Conservation (phyloP, 805 yeast species). For the Candida jianshihensis region DNA sequence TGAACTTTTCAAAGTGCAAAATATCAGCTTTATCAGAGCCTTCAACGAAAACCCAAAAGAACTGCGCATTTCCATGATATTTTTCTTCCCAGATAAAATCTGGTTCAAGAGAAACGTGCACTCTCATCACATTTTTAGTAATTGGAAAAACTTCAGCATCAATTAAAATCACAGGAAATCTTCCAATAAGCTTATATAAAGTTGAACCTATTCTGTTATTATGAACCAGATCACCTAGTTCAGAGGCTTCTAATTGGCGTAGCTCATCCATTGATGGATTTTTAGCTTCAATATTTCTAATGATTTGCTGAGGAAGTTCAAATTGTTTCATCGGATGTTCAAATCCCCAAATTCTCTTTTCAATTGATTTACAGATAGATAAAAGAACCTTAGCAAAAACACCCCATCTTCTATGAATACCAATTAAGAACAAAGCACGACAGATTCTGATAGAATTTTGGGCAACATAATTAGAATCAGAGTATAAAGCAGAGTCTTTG, state of each 20-base stretch:
- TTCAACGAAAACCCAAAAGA: conserved; percentile 91
- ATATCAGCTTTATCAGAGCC: conserved; percentile 67
- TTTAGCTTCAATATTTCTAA: conserved; percentile 54
- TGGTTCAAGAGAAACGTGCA: conserved; percentile 62
- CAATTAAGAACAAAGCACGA: conserved; percentile 82
- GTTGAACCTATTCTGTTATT: conserved; percentile 66
- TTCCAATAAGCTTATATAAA: conserved; percentile 51
- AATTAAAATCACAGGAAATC: conserved; percentile 71
- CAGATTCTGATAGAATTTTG: conserved; percentile 92
- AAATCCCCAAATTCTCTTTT: conserved; percentile 79
- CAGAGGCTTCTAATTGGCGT: conserved; percentile 65
- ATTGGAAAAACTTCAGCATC: conserved; percentile 85
- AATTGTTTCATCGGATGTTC: conserved; percentile 89
- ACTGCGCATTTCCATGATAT: conserved; percentile 75
- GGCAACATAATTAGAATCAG: conserved; percentile 90
- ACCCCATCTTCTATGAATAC: conserved; percentile 91
- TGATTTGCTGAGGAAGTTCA: conserved; percentile 62
- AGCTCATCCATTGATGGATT: conserved; percentile 65
- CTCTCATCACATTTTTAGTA: conserved; percentile 77
- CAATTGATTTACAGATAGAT: conserved; percentile 80
- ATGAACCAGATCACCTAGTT: conserved; percentile 86
- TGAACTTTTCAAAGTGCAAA: conserved; percentile 75
- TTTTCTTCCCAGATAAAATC: conserved; percentile 83
- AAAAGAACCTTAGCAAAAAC: conserved; percentile 64
- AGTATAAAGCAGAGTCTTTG: conserved; percentile 71